Evolutionary conservation across 352 stramenopile species (phyloP).

Genomic region (Stramenopiles sp.): DNA sequence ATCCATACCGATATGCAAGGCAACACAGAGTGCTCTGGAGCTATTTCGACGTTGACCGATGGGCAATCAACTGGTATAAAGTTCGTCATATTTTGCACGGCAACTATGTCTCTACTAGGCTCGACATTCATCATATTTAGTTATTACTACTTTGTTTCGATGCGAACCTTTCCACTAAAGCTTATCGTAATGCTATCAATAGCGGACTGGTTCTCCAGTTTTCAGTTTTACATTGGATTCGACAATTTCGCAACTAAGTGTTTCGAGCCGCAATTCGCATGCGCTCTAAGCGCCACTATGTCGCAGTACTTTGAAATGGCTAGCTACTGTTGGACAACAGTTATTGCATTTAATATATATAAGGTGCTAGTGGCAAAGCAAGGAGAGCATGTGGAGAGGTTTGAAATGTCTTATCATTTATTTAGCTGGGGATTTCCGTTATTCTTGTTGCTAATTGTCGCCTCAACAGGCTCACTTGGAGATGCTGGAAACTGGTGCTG

Average conservation of each 20-base stretch:
- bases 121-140: background rate
- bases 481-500: conserved; percentile 17
- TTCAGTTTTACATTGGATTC: background rate
- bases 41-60: background rate
- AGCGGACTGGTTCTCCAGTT: background rate
- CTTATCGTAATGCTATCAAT: background rate
- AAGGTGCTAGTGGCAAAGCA: conserved; percentile 13
- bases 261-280: background rate
- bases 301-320: conserved; percentile 20
- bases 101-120: background rate
- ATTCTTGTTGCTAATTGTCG: background rate
- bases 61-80: background rate
- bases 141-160: background rate
- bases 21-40: background rate
- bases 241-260: background rate
- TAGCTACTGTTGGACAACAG: conserved; percentile 15
- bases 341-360: conserved; percentile 17
- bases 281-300: conserved; percentile 8
- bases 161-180: background rate
- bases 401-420: conserved; percentile 14
- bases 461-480: background rate
- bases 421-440: conserved; percentile 15
- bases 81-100: background rate
- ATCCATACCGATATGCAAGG: background rate
- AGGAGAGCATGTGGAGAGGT: conserved; percentile 12